Percentiles rank a stretch among this genome's conserved stretches.
These are phyloP conservation scores for Teratosphaeria gauchensis DNA, from an alignment of 2,329 filamentous ascomycete species.

Conservation along the genomic window DNA sequence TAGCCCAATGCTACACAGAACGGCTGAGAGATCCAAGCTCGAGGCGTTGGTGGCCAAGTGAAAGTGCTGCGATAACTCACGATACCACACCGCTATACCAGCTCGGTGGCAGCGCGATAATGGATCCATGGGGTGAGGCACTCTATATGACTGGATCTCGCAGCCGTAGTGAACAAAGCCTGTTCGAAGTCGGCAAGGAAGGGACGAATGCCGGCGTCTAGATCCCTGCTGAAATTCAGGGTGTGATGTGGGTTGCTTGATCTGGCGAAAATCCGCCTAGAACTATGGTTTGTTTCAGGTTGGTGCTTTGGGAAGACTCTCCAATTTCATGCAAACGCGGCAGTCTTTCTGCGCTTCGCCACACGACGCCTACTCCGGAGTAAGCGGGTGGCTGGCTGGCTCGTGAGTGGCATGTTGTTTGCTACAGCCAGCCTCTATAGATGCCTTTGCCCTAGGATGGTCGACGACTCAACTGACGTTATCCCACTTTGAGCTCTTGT, in stretches of 20 bases:
- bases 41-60: background rate
- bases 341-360: background rate
- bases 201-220: background rate
- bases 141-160: background rate
- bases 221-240: background rate
- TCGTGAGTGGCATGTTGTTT: background rate
- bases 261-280: background rate
- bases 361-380: background rate
- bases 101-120: background rate
- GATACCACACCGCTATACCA: background rate
- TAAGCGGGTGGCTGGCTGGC: background rate
- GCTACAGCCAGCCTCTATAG: background rate
- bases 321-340: background rate
- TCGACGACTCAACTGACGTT: background rate
- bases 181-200: background rate
- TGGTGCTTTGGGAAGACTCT: background rate
- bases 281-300: background rate
- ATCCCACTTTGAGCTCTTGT: background rate
- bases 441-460: background rate
- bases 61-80: background rate
- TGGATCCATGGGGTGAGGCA: background rate
- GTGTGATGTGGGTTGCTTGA: background rate
- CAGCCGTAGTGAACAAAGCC: no score
- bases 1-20: background rate
- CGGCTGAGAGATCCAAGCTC: background rate